These are phyloP conservation scores for Dactylonectria macrodidyma DNA, from an alignment of 2,329 filamentous ascomycete species.

Conservation along the genomic window DNA sequence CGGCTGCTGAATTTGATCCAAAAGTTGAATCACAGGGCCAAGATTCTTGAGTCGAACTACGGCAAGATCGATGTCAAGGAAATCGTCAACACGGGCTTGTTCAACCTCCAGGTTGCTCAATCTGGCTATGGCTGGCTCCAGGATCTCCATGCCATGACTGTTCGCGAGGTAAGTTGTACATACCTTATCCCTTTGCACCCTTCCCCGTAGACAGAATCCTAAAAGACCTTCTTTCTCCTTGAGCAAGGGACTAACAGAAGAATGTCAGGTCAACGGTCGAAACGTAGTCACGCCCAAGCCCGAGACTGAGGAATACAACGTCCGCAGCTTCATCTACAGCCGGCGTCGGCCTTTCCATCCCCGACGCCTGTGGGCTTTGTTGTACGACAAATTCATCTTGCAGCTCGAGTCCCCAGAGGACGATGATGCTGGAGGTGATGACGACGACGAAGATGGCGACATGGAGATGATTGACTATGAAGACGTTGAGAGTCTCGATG, in stretches of 20 bases:
- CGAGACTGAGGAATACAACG: slow-evolving; percentile 81
- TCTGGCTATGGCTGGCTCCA: slow-evolving; percentile 79
- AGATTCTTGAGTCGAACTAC: slow-evolving; percentile 72
- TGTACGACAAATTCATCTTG: slow-evolving; percentile 66
- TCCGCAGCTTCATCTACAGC: slow-evolving; percentile 79
- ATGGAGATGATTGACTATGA: slow-evolving; percentile 42
- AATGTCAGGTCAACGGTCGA: slow-evolving; percentile 56
- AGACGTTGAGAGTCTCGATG: slow-evolving; percentile 11
- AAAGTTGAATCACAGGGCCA: slow-evolving; percentile 77
- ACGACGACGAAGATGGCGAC: slow-evolving; percentile 48
- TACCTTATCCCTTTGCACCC: background rate
- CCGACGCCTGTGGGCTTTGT: slow-evolving; percentile 58
- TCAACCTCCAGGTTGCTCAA: slow-evolving; percentile 75
- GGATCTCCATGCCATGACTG: slow-evolving; percentile 77
- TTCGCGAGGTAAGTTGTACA: slow-evolving; percentile 65
- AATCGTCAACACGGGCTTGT: slow-evolving; percentile 76
- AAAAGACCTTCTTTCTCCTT: background rate
- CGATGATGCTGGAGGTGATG: slow-evolving; percentile 53
- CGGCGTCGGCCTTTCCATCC: slow-evolving; percentile 70
- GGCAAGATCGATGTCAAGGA: slow-evolving; percentile 73
- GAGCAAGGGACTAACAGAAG: background rate
- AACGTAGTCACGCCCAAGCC: slow-evolving; percentile 76
- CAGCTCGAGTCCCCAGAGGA: slow-evolving; percentile 61
- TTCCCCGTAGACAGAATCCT: too few species aligned
- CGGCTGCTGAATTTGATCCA: slow-evolving; percentile 69